Evolutionary conservation across 23 red algal genomes (phyloP).

Genomic region (Gracilaria vermiculophylla): DNA sequence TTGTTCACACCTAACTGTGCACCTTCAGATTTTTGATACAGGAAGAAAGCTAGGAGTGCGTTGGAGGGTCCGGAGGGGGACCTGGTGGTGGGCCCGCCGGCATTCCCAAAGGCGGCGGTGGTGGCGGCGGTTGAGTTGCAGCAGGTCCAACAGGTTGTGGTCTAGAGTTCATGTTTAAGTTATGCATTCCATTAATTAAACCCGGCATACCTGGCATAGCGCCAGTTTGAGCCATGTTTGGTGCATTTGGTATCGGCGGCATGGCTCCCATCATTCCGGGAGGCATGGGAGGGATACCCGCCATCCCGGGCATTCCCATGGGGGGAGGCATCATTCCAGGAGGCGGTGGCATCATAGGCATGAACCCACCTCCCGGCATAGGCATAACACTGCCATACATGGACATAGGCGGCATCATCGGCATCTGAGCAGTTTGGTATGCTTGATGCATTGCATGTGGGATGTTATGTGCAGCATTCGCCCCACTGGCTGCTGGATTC

Average conservation of each 20-base stretch:
- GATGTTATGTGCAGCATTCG: background rate
- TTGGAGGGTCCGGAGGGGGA: conserved; percentile 47
- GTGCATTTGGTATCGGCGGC: conserved; percentile 22
- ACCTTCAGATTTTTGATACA: background rate
- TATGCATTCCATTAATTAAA: conserved; percentile 54
- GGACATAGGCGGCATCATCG: conserved; percentile 57
- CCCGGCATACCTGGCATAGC: conserved; percentile 15
- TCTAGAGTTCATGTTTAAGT: conserved; percentile 24
- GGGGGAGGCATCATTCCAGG: conserved; percentile 25
- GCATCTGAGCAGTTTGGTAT: conserved; percentile 45
- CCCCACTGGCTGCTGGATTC: background rate
- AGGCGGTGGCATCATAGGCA: conserved; percentile 53
- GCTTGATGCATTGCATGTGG: conserved; percentile 61
- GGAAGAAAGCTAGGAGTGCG: background rate
- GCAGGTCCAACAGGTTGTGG: conserved; percentile 9
- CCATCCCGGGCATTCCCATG: conserved; percentile 33
- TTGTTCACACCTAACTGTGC: background rate
- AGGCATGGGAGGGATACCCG: conserved; percentile 1
- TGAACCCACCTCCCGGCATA: conserved; percentile 54
- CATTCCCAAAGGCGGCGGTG: conserved; percentile 54
- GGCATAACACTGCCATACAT: conserved; percentile 55
- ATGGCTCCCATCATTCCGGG: conserved; percentile 34
- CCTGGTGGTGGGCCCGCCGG: conserved; percentile 52
- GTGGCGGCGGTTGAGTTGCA: background rate
- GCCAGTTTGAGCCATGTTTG: conserved; percentile 4